Conservation (phyloP, 495 filamentous ascomycete species). For the Cudoniella acicularis region DNA sequence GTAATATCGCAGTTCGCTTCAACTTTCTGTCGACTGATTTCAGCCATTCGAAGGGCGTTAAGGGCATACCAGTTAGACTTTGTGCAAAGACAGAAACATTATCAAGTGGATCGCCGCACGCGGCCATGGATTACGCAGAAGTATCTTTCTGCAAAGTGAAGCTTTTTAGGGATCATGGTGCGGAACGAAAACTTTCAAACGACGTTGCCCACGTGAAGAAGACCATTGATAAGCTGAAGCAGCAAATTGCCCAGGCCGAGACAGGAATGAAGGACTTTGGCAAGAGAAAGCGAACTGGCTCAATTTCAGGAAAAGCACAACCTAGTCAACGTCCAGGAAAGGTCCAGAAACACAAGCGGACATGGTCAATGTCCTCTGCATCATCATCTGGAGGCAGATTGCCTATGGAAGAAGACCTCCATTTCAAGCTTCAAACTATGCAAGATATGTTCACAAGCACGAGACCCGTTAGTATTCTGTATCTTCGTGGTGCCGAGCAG, state of each 20-base stretch:
- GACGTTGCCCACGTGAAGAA: constrained; percentile 92
- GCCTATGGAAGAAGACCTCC: constrained; percentile 82
- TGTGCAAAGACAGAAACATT: constrained; percentile 81
- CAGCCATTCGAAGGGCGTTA: constrained; percentile 96
- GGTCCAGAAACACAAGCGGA: constrained; percentile 82
- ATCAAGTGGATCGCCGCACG: constrained; percentile 40
- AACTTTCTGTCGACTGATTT: constrained; percentile 99
- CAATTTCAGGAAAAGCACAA: constrained; percentile 42
- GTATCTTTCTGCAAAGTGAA: constrained; percentile 95
- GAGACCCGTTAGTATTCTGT: constrained; percentile 76
- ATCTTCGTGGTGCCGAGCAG: constrained; percentile 73
- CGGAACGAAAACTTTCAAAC: constrained; percentile 91
- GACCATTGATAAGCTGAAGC: constrained; percentile 88
- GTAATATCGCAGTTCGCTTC: constrained; percentile 83
- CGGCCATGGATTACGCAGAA: constrained; percentile 49
- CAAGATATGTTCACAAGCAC: constrained; percentile 98
- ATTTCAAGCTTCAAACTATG: constrained; percentile 74
- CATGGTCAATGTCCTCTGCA: constrained; percentile 93
- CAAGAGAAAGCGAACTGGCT: constrained; percentile 76
- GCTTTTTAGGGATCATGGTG: constrained; percentile 93
- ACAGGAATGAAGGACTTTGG: constrained; percentile 83
- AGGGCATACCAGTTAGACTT: constrained; percentile 87
- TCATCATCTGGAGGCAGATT: constrained; percentile 62
- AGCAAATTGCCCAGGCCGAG: constrained; percentile 85
- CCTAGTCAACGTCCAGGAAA: constrained; percentile 64